Conservation (phyloP, 129 eudicot genomes). For the Solidago caesia region DNA sequence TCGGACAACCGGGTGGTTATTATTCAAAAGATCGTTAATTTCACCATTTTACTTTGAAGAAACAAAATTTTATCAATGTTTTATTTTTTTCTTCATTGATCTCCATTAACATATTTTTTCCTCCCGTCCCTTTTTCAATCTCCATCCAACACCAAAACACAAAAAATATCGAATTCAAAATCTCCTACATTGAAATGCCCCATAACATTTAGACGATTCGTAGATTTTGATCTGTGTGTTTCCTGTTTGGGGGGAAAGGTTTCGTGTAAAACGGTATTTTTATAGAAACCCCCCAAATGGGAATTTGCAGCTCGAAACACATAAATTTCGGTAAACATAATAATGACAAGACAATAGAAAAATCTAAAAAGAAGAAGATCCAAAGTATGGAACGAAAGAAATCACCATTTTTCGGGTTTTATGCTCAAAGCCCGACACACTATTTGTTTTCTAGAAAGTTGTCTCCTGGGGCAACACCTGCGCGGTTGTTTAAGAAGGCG, state of each 20-base stretch:
- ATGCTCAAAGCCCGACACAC: slow-evolving; percentile 17
- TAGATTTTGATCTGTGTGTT: slow-evolving; percentile 18
- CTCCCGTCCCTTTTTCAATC: slow-evolving; percentile 28
- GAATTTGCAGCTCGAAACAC: slow-evolving; percentile 31
- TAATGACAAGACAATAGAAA: slow-evolving; percentile 12
- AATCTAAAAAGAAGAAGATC: slow-evolving; percentile 7
- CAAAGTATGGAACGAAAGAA: slow-evolving; percentile 12
- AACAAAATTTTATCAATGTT: neutral
- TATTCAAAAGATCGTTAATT: slow-evolving; percentile 21
- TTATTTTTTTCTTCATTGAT: neutral
- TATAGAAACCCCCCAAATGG: slow-evolving; percentile 35
- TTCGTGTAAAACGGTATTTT: slow-evolving; percentile 12
- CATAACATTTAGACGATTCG: slow-evolving; percentile 6
- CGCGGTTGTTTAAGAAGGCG: slow-evolving; percentile 24
- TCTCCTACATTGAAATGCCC: slow-evolving; percentile 17
- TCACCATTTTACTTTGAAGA: slow-evolving; percentile 6
- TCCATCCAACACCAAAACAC: slow-evolving; percentile 22
- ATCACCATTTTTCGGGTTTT: slow-evolving; percentile 16
- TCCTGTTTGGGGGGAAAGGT: slow-evolving; percentile 37
- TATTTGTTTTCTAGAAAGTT: slow-evolving; percentile 21
- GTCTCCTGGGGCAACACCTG: neutral
- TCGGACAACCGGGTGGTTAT: slow-evolving; percentile 32
- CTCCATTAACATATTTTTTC: slow-evolving; percentile 18
- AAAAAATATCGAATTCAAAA: neutral
- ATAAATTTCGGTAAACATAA: neutral